Percentiles rank a stretch among this genome's conserved stretches.
Conservation (phyloP, 1,139 yeast species). For the Fermentozyma sake region DNA sequence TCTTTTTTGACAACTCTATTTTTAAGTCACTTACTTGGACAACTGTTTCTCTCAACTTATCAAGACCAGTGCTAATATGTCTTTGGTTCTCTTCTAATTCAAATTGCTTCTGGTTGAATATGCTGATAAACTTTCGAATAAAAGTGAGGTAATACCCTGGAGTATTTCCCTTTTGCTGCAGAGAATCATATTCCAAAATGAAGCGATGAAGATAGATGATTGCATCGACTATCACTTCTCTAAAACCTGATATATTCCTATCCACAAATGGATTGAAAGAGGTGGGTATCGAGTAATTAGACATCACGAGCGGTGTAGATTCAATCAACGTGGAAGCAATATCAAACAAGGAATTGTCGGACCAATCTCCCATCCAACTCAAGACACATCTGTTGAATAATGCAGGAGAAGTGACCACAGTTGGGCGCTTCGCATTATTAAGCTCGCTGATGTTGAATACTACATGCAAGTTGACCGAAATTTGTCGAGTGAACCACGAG, state of each 20-base stretch:
- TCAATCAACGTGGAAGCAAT: slow-evolving; percentile 45
- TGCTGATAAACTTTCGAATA: slow-evolving; percentile 40
- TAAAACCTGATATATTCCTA: slow-evolving; percentile 19
- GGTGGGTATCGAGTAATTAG: slow-evolving; percentile 32
- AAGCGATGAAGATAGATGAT: slow-evolving; percentile 45
- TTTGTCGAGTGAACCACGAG: slow-evolving; percentile 67
- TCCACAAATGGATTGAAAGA: slow-evolving; percentile 14
- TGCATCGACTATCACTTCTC: slow-evolving; percentile 47
- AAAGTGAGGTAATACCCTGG: slow-evolving; percentile 60
- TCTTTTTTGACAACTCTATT: slow-evolving; percentile 50
- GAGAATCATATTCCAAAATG: slow-evolving; percentile 10
- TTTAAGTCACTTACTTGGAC: slow-evolving; percentile 64
- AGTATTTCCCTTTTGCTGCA: slow-evolving; percentile 22
- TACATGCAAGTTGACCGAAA: slow-evolving; percentile 74
- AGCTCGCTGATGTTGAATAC: slow-evolving; percentile 72
- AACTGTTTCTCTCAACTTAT: slow-evolving; percentile 73
- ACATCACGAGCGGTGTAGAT: slow-evolving; percentile 49
- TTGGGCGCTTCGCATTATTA: slow-evolving; percentile 26
- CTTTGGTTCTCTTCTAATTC: slow-evolving; percentile 64
- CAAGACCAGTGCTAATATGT: slow-evolving; percentile 70
- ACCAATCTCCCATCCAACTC: slow-evolving; percentile 91
- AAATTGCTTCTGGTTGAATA: slow-evolving; percentile 41
- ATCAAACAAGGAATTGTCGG: slow-evolving; percentile 42
- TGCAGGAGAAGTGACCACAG: slow-evolving; percentile 78
- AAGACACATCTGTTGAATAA: slow-evolving; percentile 86